Evolutionary conservation across 345 rosid species (phyloP).

Genomic region (Erucastrum elatum): DNA sequence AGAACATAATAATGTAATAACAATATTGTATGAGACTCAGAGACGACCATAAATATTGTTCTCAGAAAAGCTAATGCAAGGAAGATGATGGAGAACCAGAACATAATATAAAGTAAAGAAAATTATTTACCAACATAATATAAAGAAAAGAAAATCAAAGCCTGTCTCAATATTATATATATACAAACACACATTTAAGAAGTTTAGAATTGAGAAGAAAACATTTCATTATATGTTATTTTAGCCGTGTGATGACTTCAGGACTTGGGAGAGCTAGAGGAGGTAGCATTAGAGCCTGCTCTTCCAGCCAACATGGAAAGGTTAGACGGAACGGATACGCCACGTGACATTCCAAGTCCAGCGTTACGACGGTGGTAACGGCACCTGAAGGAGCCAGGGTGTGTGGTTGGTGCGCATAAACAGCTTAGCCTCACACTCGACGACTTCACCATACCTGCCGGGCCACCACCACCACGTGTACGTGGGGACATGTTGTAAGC

Average conservation of each 20-base stretch:
- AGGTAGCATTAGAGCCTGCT: slow-evolving; percentile 16
- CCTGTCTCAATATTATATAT: slow-evolving; percentile 1
- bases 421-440: slow-evolving; percentile 48
- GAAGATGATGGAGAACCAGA: slow-evolving; percentile 48
- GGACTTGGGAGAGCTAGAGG: slow-evolving; percentile 22
- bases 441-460: slow-evolving; percentile 30
- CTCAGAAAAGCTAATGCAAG: slow-evolving; percentile 42
- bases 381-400: slow-evolving; percentile 74
- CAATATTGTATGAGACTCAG: no score
- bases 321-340: slow-evolving; percentile 58
- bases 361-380: slow-evolving; percentile 55
- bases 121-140: background rate
- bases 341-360: slow-evolving; percentile 45
- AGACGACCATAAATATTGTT: slow-evolving; percentile 63
- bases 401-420: slow-evolving; percentile 80
- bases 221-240: background rate
- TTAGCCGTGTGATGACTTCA: background rate
- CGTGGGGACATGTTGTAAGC: slow-evolving; percentile 44
- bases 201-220: slow-evolving; percentile 1
- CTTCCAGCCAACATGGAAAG: slow-evolving; percentile 52
- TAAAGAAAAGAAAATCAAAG: background rate
- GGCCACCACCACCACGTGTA: slow-evolving; percentile 11
- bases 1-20: no score
- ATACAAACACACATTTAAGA: slow-evolving; percentile 10
- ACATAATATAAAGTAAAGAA: slow-evolving; percentile 40